A percentile compares a stretch with the other conserved stretches of the same genome.
These are phyloP conservation scores for Blastocystis sp. DNA, from an alignment of 352 stramenopile genomes.

Conservation along the genomic window DNA sequence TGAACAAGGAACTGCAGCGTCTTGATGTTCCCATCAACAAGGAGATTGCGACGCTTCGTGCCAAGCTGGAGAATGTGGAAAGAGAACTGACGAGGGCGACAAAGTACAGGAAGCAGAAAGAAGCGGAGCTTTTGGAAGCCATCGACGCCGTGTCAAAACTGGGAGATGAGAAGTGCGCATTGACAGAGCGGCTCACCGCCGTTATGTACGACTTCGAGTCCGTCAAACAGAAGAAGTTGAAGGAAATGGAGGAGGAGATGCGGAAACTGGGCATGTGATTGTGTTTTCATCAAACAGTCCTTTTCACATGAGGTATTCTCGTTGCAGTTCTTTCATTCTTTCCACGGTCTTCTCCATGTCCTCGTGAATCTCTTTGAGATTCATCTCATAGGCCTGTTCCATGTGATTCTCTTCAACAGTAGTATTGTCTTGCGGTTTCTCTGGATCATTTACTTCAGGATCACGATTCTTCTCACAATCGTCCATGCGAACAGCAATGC, in stretches of 20 bases:
- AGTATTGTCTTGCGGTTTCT: too few species aligned
- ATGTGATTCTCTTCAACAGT: too few species aligned
- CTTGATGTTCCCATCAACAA: conserved; percentile 61
- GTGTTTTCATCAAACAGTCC: conserved; percentile 16
- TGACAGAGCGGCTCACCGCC: conserved; percentile 42
- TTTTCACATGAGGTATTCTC: too few species aligned
- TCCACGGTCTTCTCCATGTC: too few species aligned
- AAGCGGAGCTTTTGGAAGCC: conserved; percentile 41
- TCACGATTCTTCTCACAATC: too few species aligned
- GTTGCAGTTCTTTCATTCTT: too few species aligned
- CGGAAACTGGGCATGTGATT: conserved; percentile 46
- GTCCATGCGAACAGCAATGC: too few species aligned
- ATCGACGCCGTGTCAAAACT: conserved; percentile 31
- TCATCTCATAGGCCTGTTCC: too few species aligned
- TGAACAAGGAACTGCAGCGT: conserved; percentile 55
- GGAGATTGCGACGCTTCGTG: conserved; percentile 45
- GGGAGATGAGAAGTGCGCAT: conserved; percentile 51
- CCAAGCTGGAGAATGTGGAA: conserved; percentile 49
- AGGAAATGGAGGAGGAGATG: conserved; percentile 59
- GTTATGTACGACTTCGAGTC: conserved; percentile 65
- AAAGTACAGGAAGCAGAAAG: conserved; percentile 51
- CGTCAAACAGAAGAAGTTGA: conserved; percentile 64
- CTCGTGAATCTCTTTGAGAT: too few species aligned
- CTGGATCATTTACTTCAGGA: too few species aligned
- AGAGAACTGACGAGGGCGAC: conserved; percentile 41